Evolutionary conservation across 2,329 filamentous ascomycete genomes (phyloP).

Genomic region (Zymoseptoria ardabiliae): DNA sequence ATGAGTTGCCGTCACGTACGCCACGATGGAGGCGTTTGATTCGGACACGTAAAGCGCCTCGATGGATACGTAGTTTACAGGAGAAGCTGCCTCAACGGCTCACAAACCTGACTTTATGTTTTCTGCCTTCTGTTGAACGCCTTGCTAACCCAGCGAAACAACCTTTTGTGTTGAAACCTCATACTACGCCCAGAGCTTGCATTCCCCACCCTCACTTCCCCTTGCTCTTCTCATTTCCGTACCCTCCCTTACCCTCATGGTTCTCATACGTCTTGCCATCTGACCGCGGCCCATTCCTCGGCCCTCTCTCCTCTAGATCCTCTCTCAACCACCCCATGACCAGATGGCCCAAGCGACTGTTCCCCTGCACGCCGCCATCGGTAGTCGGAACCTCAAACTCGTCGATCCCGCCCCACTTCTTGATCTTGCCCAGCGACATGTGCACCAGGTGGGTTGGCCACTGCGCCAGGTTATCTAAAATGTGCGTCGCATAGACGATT

Average conservation of each 20-base stretch:
- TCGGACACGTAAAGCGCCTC: not conserved
- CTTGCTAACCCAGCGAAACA: not conserved
- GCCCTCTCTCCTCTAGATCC: constrained; percentile 72
- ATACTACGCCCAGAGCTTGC: not conserved
- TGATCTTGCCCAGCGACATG: constrained; percentile 83
- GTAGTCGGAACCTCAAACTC: constrained; percentile 56
- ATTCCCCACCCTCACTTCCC: constrained; percentile 4
- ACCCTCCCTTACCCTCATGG: constrained; percentile 54
- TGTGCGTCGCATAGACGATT: constrained; percentile 95
- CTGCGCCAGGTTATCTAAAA: constrained; percentile 84
- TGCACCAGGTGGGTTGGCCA: constrained; percentile 96
- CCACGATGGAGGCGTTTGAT: not conserved
- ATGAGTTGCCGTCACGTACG: not conserved
- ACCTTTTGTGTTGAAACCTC: not conserved
- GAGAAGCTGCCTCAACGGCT: not conserved
- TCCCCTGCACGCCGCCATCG: constrained; percentile 51
- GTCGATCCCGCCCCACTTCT: constrained; percentile 73
- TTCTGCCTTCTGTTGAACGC: constrained; percentile 2
- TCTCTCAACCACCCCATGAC: constrained; percentile 81
- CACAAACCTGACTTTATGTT: not conserved
- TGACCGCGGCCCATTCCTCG: constrained; percentile 54
- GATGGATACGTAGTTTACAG: not conserved
- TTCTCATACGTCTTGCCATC: constrained; percentile 60
- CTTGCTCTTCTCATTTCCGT: constrained; percentile 49
- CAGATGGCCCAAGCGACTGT: constrained; percentile 77